Evolutionary conservation across 305 asterid species (phyloP).

Genomic region (Fraxinus ornus): DNA sequence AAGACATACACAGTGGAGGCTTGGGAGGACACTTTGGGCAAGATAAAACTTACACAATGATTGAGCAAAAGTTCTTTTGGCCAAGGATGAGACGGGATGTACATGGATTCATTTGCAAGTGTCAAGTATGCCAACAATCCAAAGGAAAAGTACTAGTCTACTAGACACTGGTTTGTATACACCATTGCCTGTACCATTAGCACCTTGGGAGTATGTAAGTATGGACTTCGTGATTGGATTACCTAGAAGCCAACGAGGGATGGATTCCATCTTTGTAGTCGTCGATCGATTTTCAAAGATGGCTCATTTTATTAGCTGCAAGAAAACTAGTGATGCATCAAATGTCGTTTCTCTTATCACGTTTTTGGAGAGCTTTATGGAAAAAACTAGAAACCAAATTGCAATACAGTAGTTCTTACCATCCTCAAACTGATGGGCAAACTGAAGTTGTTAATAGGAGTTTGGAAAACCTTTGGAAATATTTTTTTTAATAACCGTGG

Average conservation of each 20-base stretch:
- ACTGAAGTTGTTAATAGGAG: not conserved
- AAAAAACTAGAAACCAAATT: not conserved
- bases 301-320: not conserved
- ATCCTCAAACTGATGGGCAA: not conserved
- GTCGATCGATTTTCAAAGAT: not conserved
- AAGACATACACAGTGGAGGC: not conserved
- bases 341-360: not conserved
- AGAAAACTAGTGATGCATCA: not conserved
- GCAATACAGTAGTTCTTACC: not conserved
- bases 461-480: not conserved
- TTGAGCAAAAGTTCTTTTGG: not conserved
- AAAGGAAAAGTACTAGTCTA: not conserved
- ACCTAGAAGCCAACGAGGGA: not conserved
- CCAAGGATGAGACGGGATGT: not conserved
- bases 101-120: not conserved
- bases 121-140: not conserved
- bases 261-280: not conserved
- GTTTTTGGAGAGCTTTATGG: not conserved
- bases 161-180: not conserved
- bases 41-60: not conserved
- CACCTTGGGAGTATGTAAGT: not conserved
- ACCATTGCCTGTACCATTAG: not conserved
- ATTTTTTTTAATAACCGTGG: no score
- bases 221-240: not conserved
- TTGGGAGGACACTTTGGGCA: not conserved